These are phyloP conservation scores for Graphiopsis chlorocephala DNA, from an alignment of 2,329 filamentous ascomycete genomes.

Conservation along the genomic window DNA sequence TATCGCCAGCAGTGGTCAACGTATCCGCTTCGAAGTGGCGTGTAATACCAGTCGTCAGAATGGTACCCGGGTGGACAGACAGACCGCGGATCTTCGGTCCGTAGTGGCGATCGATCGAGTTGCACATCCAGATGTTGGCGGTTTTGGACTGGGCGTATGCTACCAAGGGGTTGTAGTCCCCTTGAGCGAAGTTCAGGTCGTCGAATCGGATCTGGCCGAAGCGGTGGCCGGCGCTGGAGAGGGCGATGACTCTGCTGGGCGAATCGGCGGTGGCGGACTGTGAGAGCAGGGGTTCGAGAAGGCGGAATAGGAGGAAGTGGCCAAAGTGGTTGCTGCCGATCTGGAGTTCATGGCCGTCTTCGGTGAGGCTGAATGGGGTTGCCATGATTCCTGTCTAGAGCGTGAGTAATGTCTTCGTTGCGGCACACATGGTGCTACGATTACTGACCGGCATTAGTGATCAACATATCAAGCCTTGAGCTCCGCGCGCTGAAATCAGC, in stretches of 20 bases:
- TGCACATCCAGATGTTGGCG: conserved; percentile 53
- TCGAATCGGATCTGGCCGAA: conserved; percentile 27
- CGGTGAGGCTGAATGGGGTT: conserved; percentile 37
- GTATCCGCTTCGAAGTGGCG: conserved; percentile 13
- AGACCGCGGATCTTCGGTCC: conserved; percentile 39
- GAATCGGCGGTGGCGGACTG: background rate
- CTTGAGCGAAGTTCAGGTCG: conserved; percentile 32
- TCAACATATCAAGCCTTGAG: conserved; percentile 21
- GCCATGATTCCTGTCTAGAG: conserved; percentile 38
- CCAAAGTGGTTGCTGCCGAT: conserved; percentile 54
- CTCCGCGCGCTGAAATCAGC: conserved; percentile 20
- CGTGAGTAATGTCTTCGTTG: background rate
- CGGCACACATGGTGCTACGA: background rate
- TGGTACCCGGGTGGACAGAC: conserved; percentile 41
- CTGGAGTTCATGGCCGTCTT: conserved; percentile 51
- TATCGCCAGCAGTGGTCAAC: conserved; percentile 7
- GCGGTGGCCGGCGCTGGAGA: conserved; percentile 46
- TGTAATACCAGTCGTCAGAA: conserved; percentile 7
- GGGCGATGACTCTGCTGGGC: conserved; percentile 39
- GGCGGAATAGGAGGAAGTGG: conserved; percentile 54
- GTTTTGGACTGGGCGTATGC: conserved; percentile 53
- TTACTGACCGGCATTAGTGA: conserved; percentile 24
- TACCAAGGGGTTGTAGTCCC: conserved; percentile 21
- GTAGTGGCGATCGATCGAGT: conserved; percentile 51
- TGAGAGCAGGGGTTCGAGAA: conserved; percentile 45